Evolutionary conservation across 2,329 filamentous ascomycete genomes (phyloP).

Genomic region (Ceratocystis albifundus): DNA sequence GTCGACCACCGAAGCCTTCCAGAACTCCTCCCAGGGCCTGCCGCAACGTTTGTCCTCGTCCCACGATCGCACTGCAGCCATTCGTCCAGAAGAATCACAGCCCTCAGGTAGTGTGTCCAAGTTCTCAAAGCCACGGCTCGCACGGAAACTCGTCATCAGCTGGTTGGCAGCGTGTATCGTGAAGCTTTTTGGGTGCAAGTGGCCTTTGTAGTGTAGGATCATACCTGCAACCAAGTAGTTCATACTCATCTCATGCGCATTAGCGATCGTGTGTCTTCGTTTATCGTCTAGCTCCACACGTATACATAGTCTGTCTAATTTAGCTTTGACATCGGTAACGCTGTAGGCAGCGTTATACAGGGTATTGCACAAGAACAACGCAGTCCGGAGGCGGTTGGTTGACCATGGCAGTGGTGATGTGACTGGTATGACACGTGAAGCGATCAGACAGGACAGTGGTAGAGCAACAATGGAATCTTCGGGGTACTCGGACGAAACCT

Average conservation of each 20-base stretch:
- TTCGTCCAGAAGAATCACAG: not conserved
- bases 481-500: constrained; percentile 1
- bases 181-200: constrained; percentile 32
- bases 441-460: constrained; percentile 38
- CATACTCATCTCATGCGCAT: constrained; percentile 32
- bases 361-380: constrained; percentile 42
- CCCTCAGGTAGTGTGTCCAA: constrained; percentile 5
- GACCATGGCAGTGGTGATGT: constrained; percentile 41
- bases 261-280: constrained; percentile 13
- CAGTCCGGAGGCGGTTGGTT: constrained; percentile 39
- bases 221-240: constrained; percentile 29
- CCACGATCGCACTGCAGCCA: constrained; percentile 16
- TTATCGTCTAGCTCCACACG: constrained; percentile 26
- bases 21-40: constrained; percentile 36
- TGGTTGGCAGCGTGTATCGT: constrained; percentile 31
- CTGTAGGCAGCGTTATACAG: constrained; percentile 40
- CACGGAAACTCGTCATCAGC: constrained; percentile 40
- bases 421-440: constrained; percentile 40
- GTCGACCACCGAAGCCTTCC: constrained; percentile 38
- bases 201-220: constrained; percentile 29
- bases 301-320: constrained; percentile 4
- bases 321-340: constrained; percentile 25
- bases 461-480: constrained; percentile 31
- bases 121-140: constrained; percentile 14
- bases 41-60: constrained; percentile 31